A percentile compares a stretch with the other conserved stretches of the same genome.
Conservation (phyloP, 208 protist species). For the Trypanosoma vivax region DNA sequence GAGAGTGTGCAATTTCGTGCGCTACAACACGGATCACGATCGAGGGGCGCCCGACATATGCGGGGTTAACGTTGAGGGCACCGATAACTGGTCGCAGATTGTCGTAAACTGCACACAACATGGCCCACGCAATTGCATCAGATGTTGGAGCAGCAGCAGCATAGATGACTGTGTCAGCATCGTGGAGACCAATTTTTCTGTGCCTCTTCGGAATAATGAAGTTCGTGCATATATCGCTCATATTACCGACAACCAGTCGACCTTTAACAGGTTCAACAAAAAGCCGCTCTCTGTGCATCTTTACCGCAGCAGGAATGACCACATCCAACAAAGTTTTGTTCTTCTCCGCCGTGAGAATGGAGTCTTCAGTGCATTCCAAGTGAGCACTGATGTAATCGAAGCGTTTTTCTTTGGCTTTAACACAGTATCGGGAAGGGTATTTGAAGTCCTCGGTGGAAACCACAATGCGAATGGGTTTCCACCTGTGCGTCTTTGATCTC, state of each 20-base stretch:
- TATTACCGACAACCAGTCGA: conserved; percentile 15
- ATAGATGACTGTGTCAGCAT: conserved; percentile 60
- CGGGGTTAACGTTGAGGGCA: conserved; percentile 41
- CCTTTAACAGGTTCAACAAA: conserved; percentile 24
- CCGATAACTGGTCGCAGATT: conserved; percentile 28
- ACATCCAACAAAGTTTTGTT: conserved; percentile 14
- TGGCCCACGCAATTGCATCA: conserved; percentile 68
- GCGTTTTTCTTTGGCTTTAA: conserved; percentile 1
- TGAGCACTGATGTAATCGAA: conserved; percentile 12
- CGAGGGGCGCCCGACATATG: conserved; percentile 15
- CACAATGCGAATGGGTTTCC: conserved; percentile 33
- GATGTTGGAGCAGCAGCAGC: conserved; percentile 31
- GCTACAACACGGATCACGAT: conserved; percentile 21
- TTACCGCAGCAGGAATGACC: conserved; percentile 30
- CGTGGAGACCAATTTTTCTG: conserved; percentile 22
- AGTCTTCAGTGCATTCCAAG: conserved; percentile 13
- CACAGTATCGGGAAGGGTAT: conserved; percentile 28
- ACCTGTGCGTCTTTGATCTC: too few species aligned
- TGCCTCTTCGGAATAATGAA: conserved; percentile 40
- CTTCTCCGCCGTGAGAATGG: conserved; percentile 35
- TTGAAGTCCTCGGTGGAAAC: conserved; percentile 30
- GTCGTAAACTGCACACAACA: conserved; percentile 19
- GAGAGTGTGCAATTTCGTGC: conserved; percentile 23
- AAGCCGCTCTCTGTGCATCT: conserved; percentile 41
- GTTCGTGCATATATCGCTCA: conserved; percentile 14